Base-by-base conservation (phyloP, 352 stramenopile genomes). In the Globisporangium ultimum region DNA sequence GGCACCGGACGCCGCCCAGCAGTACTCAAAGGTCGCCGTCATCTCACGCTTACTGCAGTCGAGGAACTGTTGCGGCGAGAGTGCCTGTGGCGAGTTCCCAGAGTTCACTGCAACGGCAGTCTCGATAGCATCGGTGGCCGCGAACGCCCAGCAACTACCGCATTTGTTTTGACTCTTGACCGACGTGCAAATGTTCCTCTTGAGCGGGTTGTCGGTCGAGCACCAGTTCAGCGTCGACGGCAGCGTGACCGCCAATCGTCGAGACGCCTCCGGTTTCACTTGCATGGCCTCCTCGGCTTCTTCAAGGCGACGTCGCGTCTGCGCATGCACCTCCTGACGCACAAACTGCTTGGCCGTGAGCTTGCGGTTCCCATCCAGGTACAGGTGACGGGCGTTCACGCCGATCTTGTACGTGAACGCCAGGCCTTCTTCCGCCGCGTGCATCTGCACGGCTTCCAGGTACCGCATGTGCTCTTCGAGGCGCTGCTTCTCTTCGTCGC, bases 141-240 rank as follows among this genome's bases (percentile, higher is more conserved):
- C 84, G 62, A 92, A 94, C 18, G 84, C 80, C 82, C 84, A 94
- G 58, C 84, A 94, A 53, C 78, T 90, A 14, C 84, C 84, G 54
- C 84, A 94, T 53, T 81, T 75, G 56, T 90, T 82, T 56, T 94
- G 82, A 60, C 78, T 91, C 73, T 92, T 92, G 48, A 94, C 66
- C 12, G 64, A 63, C 2, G 80, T 87, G 46, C 84, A 94, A 51
- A 92, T 78, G 58, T 79, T 92, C 38, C 68, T 64, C 42, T 79
- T 72, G 46, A 69, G 56, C 15, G 78, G 60, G 58, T 92, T 94
- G 64, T 94, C 71, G 13, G 58, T 76, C 24, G 80, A 78, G 62
- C 84, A 94, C 84, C 84, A 94, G 54, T 94, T 70, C 34, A 94
- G 54, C 47, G 77, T 70, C 46, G 65, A 24, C 15, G 66, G 78